These are phyloP conservation scores for Fusarium armeniacum DNA, from an alignment of 2,329 filamentous ascomycete species.

Conservation along the genomic window DNA sequence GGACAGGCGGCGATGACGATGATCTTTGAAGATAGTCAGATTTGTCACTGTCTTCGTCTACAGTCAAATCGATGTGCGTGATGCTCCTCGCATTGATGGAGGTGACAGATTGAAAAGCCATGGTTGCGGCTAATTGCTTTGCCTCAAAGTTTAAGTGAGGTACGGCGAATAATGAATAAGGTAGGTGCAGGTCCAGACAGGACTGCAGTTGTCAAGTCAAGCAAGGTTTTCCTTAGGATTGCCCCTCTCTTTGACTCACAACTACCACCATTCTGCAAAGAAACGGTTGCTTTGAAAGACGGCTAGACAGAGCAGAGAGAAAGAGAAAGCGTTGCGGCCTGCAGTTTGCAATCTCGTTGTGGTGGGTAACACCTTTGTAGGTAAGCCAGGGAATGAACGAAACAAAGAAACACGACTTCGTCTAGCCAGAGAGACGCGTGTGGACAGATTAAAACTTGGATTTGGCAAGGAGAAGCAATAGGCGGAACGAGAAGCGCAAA, in stretches of 20 bases:
- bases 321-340: slow-evolving; percentile 13
- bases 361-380: slow-evolving; percentile 33
- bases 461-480: slow-evolving; percentile 18
- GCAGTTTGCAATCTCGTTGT: slow-evolving; percentile 20
- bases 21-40: slow-evolving; percentile 11
- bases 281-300: slow-evolving; percentile 9
- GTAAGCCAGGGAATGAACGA: slow-evolving; percentile 12
- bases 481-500: slow-evolving; percentile 10
- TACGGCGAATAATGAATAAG: slow-evolving; percentile 11
- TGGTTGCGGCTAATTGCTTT: slow-evolving; percentile 38
- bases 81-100: slow-evolving; percentile 17
- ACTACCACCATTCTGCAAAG: slow-evolving; percentile 47
- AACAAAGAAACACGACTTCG: slow-evolving; percentile 37
- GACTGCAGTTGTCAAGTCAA: slow-evolving; percentile 3
- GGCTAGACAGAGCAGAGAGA: background rate
- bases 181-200: background rate
- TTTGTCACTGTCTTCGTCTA: slow-evolving; percentile 18
- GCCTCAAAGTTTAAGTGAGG: slow-evolving; percentile 35
- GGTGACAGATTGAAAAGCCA: slow-evolving; percentile 17
- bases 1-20: background rate
- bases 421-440: slow-evolving; percentile 36
- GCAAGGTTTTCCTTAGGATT: slow-evolving; percentile 48
- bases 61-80: slow-evolving; percentile 43
- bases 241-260: slow-evolving; percentile 45
- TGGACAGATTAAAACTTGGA: slow-evolving; percentile 32